These are phyloP conservation scores for Epichloe glyceriae DNA, from an alignment of 2,329 filamentous ascomycete species.

Conservation along the genomic window DNA sequence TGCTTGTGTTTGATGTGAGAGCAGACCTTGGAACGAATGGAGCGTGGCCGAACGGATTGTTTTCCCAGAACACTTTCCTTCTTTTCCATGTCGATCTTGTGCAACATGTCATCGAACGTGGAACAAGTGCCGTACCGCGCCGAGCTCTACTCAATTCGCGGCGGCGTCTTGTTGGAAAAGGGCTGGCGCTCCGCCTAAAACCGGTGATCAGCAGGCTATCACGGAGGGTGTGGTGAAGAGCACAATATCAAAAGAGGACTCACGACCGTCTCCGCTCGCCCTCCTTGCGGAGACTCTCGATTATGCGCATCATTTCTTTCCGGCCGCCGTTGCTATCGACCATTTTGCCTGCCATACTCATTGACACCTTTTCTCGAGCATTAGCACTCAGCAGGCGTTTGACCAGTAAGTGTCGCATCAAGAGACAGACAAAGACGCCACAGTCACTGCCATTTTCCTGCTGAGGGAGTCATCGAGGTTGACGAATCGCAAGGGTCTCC, in stretches of 20 bases:
- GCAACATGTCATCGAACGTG: conserved; percentile 15
- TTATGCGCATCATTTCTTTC: conserved; percentile 84
- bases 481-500: conserved; percentile 57
- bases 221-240: neutral
- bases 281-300: conserved; percentile 76
- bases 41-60: neutral
- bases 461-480: conserved; percentile 73
- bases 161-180: conserved; percentile 25
- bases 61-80: neutral
- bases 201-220: neutral
- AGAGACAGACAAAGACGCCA: conserved; percentile 87
- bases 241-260: conserved; percentile 23
- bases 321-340: conserved; percentile 69
- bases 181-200: conserved; percentile 24
- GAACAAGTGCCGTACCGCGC: conserved; percentile 18
- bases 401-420: conserved; percentile 88
- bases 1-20: neutral
- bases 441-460: conserved; percentile 91
- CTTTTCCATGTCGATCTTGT: conserved; percentile 6
- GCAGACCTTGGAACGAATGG: neutral
- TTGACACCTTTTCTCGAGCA: conserved; percentile 75
- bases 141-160: conserved; percentile 30
- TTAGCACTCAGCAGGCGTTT: conserved; percentile 70
- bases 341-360: conserved; percentile 79
- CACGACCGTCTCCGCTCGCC: conserved; percentile 73